phyloP scores from a whole-genome alignment of 129 eudicot genomes.

The Smallanthus sonchifolius region DNA sequence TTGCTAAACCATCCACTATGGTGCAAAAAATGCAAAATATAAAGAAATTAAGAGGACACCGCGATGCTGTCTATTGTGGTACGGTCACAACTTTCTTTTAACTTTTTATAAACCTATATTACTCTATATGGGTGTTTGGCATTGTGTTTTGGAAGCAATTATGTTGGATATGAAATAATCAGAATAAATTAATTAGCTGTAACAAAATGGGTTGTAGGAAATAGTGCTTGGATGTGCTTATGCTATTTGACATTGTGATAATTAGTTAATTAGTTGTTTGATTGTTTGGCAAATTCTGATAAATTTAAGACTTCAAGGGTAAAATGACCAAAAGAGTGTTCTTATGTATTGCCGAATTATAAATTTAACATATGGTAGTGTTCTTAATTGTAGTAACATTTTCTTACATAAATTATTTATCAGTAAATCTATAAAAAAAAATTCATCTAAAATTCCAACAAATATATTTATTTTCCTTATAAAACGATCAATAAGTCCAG shows the following conservation, averaged over 20 bases:
- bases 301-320: background rate
- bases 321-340: background rate
- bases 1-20: conserved; percentile 91
- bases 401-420: background rate
- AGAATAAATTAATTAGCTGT: background rate
- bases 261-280: background rate
- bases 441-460: background rate
- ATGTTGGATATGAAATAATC: background rate
- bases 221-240: background rate
- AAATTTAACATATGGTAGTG: background rate
- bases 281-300: background rate
- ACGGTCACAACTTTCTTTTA: conserved; percentile 8
- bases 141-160: background rate
- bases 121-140: background rate
- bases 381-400: background rate
- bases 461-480: background rate
- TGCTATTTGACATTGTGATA: background rate
- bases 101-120: background rate
- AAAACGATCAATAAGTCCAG: background rate
- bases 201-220: background rate
- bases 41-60: conserved; percentile 86
- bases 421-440: background rate
- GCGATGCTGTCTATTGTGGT: conserved; percentile 99
- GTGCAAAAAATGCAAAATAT: conserved; percentile 88
- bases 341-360: background rate